Evolutionary conservation across 805 yeast species (phyloP).

Genomic region (Priceomyces melissophilus): DNA sequence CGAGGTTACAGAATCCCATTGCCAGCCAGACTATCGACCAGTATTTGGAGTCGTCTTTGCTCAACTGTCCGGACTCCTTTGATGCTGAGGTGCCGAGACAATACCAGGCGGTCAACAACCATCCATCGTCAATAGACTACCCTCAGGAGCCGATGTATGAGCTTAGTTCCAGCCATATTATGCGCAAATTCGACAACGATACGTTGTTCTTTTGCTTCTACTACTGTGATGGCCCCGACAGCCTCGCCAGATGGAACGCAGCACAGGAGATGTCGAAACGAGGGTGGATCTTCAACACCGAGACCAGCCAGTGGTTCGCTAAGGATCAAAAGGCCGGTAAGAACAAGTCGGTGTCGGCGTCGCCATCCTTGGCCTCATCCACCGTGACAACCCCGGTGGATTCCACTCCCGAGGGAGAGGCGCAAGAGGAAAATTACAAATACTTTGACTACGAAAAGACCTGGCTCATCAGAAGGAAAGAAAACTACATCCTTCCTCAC

Average conservation of each 20-base stretch:
- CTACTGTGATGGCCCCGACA: slow-evolving; percentile 50
- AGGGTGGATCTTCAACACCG: slow-evolving; percentile 79
- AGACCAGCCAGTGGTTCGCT: slow-evolving; percentile 77
- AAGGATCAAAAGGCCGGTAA: slow-evolving; percentile 51
- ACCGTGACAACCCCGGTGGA: neutral
- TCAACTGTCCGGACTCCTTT: slow-evolving; percentile 90
- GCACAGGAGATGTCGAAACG: slow-evolving; percentile 75
- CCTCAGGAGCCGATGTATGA: slow-evolving; percentile 82
- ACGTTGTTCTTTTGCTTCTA: slow-evolving; percentile 91
- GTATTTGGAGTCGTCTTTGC: slow-evolving; percentile 70
- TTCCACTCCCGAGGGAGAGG: neutral
- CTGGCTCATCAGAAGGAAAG: slow-evolving; percentile 48
- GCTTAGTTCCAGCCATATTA: slow-evolving; percentile 54
- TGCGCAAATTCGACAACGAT: slow-evolving; percentile 75
- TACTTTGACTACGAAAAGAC: slow-evolving; percentile 77
- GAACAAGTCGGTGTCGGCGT: slow-evolving; percentile 21
- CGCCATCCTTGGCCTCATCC: slow-evolving; percentile 7
- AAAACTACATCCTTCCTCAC: slow-evolving; percentile 31
- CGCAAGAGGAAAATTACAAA: slow-evolving; percentile 51
- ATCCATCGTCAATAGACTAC: slow-evolving; percentile 84
- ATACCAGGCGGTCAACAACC: slow-evolving; percentile 76
- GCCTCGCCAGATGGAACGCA: slow-evolving; percentile 46
- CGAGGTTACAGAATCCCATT: slow-evolving; percentile 49
- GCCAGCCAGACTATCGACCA: slow-evolving; percentile 52
- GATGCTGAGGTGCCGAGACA: slow-evolving; percentile 83